These are phyloP conservation scores for Tripterygium wilfordii DNA, from an alignment of 177 flowering plant genomes.

Conservation along the genomic window DNA sequence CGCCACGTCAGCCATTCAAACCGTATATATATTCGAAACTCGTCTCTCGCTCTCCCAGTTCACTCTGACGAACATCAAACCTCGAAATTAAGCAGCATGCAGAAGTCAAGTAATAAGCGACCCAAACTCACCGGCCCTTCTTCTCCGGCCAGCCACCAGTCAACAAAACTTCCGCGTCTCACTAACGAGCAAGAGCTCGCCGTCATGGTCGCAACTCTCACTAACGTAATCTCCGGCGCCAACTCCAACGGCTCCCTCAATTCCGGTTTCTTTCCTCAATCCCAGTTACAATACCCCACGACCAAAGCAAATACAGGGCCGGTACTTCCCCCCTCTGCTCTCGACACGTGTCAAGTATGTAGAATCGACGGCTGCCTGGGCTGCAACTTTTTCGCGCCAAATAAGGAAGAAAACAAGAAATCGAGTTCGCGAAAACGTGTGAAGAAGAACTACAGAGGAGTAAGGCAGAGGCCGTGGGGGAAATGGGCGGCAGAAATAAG, in stretches of 20 bases:
- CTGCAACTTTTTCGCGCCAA: background rate
- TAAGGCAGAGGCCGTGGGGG: constrained; percentile 38
- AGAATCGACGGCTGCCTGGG: constrained; percentile 20
- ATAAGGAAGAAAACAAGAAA: background rate
- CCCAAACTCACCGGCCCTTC: background rate
- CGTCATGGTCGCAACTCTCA: constrained; percentile 39
- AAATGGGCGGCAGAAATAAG: constrained; percentile 12
- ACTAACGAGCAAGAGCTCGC: constrained; percentile 35
- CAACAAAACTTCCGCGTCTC: constrained; percentile 7
- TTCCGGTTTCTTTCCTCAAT: too few species aligned
- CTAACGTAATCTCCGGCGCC: constrained; percentile 30
- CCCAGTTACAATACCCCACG: too few species aligned
- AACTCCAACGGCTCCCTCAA: background rate
- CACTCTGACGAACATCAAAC: too few species aligned
- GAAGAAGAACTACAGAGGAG: constrained; percentile 10
- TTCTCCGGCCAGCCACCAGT: background rate
- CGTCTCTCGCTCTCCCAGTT: too few species aligned
- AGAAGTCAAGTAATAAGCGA: constrained; percentile 1
- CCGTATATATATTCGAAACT: too few species aligned
- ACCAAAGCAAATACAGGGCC: background rate
- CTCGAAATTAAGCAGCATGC: too few species aligned
- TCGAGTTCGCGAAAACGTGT: background rate
- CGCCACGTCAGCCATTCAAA: too few species aligned
- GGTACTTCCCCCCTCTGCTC: constrained; percentile 6
- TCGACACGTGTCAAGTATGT: constrained; percentile 17